Conservation (phyloP, 1,284 basidiomycete genomes). For the Irpex lacteus region DNA sequence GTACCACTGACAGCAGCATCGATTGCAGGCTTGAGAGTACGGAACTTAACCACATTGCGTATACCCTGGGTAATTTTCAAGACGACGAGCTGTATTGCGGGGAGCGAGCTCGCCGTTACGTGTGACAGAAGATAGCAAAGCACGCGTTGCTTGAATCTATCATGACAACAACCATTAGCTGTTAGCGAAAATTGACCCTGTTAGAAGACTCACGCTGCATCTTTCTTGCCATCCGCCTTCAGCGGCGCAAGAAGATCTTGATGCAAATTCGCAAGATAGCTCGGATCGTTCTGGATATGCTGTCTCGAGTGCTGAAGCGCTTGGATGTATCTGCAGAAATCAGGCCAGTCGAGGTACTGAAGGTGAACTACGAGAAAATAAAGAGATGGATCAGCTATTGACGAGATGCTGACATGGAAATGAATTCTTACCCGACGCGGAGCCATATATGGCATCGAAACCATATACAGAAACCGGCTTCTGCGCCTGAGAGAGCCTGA, state of each 20-base stretch:
- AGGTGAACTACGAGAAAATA: slow-evolving; percentile 46
- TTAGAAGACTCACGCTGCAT: slow-evolving; percentile 47
- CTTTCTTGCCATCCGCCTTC: slow-evolving; percentile 61
- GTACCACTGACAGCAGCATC: slow-evolving; percentile 37
- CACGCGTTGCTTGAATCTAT: slow-evolving; percentile 73
- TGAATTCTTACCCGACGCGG: slow-evolving; percentile 50
- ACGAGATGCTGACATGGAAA: not conserved
- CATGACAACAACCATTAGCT: too few species aligned
- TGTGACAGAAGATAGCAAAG: slow-evolving; percentile 86
- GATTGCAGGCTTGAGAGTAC: slow-evolving; percentile 63
- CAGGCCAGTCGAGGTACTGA: slow-evolving; percentile 78
- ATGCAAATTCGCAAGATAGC: slow-evolving; percentile 66
- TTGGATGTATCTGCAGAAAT: slow-evolving; percentile 67
- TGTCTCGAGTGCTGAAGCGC: slow-evolving; percentile 52
- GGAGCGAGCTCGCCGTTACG: slow-evolving; percentile 57
- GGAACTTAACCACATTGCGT: slow-evolving; percentile 62
- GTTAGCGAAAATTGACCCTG: not conserved
- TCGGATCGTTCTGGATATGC: slow-evolving; percentile 69
- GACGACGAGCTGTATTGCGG: slow-evolving; percentile 52
- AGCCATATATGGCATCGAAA: slow-evolving; percentile 82
- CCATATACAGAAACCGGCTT: slow-evolving; percentile 69
- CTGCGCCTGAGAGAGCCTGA: slow-evolving; percentile 38
- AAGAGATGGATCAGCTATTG: slow-evolving; percentile 3
- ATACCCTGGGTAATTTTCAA: slow-evolving; percentile 60
- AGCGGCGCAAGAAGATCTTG: slow-evolving; percentile 48